Evolutionary conservation across 2,329 filamentous ascomycete species (phyloP).

Genomic region (Claviceps maximensis): DNA sequence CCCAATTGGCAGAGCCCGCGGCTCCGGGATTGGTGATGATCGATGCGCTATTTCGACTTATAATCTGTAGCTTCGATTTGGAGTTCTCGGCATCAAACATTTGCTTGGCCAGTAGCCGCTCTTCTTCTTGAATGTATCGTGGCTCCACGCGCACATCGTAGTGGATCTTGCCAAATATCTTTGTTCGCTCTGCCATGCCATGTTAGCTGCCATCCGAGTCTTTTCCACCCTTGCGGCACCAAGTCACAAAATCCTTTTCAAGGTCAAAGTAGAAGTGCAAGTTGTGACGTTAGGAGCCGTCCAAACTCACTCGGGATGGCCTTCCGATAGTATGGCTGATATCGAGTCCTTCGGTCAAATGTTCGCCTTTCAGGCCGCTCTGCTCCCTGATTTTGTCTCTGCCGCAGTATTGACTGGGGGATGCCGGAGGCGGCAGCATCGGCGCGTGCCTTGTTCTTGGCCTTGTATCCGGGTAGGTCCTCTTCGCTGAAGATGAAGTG

Average conservation of each 20-base stretch:
- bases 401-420: slow-evolving; percentile 40
- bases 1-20: slow-evolving; percentile 23
- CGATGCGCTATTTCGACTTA: slow-evolving; percentile 35
- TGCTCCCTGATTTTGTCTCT: slow-evolving; percentile 16
- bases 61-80: slow-evolving; percentile 35
- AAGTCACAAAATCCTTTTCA: too few relatives aligned
- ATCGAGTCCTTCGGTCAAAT: slow-evolving; percentile 30
- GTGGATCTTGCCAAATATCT: slow-evolving; percentile 55
- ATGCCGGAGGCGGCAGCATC: slow-evolving; percentile 45
- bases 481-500: slow-evolving; percentile 91
- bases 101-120: slow-evolving; percentile 46
- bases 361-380: slow-evolving; percentile 25
- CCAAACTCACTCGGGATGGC: slow-evolving; percentile 63
- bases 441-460: slow-evolving; percentile 37
- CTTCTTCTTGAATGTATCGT: slow-evolving; percentile 57
- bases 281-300: too few relatives aligned
- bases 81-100: slow-evolving; percentile 36
- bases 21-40: slow-evolving; percentile 44
- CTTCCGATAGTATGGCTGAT: slow-evolving; percentile 51
- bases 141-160: slow-evolving; percentile 68
- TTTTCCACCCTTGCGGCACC: too few relatives aligned
- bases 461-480: slow-evolving; percentile 52
- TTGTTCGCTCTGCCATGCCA: slow-evolving; percentile 54
- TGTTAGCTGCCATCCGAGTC: too few relatives aligned
- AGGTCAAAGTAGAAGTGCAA: too few relatives aligned